Percentiles rank a stretch among this genome's conserved stretches.
Evolutionary conservation across 805 yeast species (phyloP).

Genomic region (Metschnikowia bowlesiae): DNA sequence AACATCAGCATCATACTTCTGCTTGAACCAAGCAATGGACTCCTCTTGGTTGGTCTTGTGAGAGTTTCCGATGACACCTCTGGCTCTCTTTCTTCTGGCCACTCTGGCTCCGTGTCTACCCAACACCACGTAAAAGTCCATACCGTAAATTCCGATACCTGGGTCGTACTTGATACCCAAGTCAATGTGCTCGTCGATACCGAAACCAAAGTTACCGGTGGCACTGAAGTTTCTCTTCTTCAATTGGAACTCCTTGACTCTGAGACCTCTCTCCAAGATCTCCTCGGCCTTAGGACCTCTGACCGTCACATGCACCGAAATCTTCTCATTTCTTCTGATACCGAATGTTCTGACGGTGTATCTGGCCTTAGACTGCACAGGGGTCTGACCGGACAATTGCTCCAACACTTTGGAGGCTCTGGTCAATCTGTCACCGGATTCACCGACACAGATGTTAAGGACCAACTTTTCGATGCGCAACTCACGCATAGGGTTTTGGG

Average conservation of each 20-base stretch:
- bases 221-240: slow-evolving; percentile 91
- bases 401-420: slow-evolving; percentile 99
- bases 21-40: slow-evolving; percentile 98
- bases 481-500: slow-evolving; percentile 97
- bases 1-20: slow-evolving; percentile 99
- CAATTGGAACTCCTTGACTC: slow-evolving; percentile 99
- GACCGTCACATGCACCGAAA: slow-evolving; percentile 98
- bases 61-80: slow-evolving; percentile 81
- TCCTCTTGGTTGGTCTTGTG: slow-evolving; percentile 93
- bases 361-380: slow-evolving; percentile 99
- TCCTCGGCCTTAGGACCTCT: slow-evolving; percentile 99
- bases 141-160: slow-evolving; percentile 99
- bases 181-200: slow-evolving; percentile 99
- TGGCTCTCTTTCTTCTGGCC: slow-evolving; percentile 96
- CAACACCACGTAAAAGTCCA: slow-evolving; percentile 99
- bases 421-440: slow-evolving; percentile 99
- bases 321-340: slow-evolving; percentile 99
- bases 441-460: slow-evolving; percentile 99
- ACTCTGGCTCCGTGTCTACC: slow-evolving; percentile 99
- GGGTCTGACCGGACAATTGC: slow-evolving; percentile 99
- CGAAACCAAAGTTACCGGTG: slow-evolving; percentile 99
- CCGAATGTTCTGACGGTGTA: slow-evolving; percentile 99
- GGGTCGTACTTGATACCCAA: slow-evolving; percentile 99
- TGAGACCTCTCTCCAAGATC: slow-evolving; percentile 98
- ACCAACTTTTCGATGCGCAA: slow-evolving; percentile 98